phyloP scores from a whole-genome alignment of 192 early-diverging fungal species.

The Diversispora epigaea region DNA sequence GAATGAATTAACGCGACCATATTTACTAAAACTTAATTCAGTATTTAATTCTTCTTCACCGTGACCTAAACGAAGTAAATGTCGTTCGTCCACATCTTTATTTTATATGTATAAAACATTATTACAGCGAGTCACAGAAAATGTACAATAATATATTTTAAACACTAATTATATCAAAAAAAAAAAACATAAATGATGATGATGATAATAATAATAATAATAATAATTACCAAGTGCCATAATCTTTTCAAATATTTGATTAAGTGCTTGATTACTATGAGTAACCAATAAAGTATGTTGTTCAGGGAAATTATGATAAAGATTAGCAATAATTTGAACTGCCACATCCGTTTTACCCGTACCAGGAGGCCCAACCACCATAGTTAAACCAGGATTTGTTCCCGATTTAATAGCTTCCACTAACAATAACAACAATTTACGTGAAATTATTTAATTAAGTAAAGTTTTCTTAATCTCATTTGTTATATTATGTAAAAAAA shows the following conservation, averaged over 20 bases:
- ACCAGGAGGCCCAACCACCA: constrained; percentile 97
- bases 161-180: background rate
- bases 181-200: too few relatives aligned
- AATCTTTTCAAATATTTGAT: constrained; percentile 98
- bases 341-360: constrained; percentile 99
- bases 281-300: constrained; percentile 93
- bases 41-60: constrained; percentile 88
- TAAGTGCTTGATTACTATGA: constrained; percentile 97
- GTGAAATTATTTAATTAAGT: too few relatives aligned
- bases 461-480: background rate
- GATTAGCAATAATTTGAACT: constrained; percentile 92
- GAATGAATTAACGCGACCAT: constrained; percentile 92
- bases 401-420: constrained; percentile 87
- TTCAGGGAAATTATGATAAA: constrained; percentile 86
- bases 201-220: background rate
- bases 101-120: background rate
- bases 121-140: background rate
- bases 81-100: constrained; percentile 86
- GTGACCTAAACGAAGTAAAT: constrained; percentile 92
- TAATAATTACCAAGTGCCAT: constrained; percentile 50
- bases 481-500: background rate
- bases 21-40: constrained; percentile 82
- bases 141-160: background rate
- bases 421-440: constrained; percentile 33
- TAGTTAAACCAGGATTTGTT: constrained; percentile 78